Evolutionary conservation across 495 filamentous ascomycete species (phyloP).

Genomic region (Eremomyces bilateralis): DNA sequence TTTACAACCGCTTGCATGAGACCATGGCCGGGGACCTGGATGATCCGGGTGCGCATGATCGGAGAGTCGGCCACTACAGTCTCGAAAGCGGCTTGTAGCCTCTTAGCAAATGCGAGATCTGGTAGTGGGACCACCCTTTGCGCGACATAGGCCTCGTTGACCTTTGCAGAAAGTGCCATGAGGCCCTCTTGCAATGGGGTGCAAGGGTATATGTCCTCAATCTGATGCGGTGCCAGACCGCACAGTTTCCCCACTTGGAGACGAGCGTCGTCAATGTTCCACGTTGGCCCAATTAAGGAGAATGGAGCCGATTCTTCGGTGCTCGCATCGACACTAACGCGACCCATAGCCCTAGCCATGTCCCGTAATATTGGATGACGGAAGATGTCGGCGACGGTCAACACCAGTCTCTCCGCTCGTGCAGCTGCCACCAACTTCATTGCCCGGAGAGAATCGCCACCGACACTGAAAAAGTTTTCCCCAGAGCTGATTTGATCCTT

Average conservation of each 20-base stretch:
- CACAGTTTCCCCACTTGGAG: slow-evolving; percentile 25
- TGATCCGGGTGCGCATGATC: slow-evolving; percentile 37
- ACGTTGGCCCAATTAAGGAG: slow-evolving; percentile 11
- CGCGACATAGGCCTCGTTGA: slow-evolving; percentile 8
- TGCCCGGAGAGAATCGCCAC: slow-evolving; percentile 13
- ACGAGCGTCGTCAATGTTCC: slow-evolving; percentile 15
- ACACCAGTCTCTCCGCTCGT: slow-evolving; percentile 8
- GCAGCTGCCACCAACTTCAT: slow-evolving; percentile 11
- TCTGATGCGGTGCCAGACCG: slow-evolving; percentile 17
- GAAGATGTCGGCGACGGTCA: slow-evolving; percentile 30
- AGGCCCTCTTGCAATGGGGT: slow-evolving; percentile 27
- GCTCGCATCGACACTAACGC: slow-evolving; percentile 2
- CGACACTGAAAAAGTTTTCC: slow-evolving; percentile 12
- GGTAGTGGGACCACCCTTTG: slow-evolving; percentile 9
- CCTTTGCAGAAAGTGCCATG: slow-evolving; percentile 11
- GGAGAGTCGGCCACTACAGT: slow-evolving; percentile 22
- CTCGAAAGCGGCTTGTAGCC: slow-evolving; percentile 23
- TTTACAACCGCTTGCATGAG: slow-evolving; percentile 37
- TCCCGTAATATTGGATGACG: slow-evolving; percentile 24
- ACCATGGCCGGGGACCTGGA: slow-evolving; percentile 29
- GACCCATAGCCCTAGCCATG: slow-evolving; percentile 16
- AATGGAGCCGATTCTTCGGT: slow-evolving; percentile 27
- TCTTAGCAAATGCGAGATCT: slow-evolving; percentile 1
- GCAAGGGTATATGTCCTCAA: slow-evolving; percentile 39
- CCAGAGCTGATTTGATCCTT: slow-evolving; percentile 7